A percentile compares a stretch with the other conserved stretches of the same genome.
Evolutionary conservation across 1,284 basidiomycete genomes (phyloP).

Genomic region (Sanghuangporus sanghuang): DNA sequence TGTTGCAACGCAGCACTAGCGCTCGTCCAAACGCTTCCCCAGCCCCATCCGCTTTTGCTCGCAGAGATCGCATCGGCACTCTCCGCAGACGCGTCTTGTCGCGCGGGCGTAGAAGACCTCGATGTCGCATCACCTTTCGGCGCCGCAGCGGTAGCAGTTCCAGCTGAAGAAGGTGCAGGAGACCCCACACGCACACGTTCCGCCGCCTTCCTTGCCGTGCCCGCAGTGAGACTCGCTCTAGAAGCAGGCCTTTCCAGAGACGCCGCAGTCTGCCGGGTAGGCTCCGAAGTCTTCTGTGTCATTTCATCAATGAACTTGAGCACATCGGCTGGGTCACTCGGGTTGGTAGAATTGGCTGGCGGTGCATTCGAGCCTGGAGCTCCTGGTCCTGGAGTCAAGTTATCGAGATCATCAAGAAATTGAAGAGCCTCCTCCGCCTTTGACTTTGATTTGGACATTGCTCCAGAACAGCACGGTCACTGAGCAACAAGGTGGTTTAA

Average conservation of each 20-base stretch:
- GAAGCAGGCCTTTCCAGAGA: slow-evolving; percentile 57
- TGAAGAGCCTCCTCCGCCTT: slow-evolving; percentile 87
- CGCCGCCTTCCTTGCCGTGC: slow-evolving; percentile 68
- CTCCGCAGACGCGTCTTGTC: slow-evolving; percentile 22
- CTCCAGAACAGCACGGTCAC: not conserved
- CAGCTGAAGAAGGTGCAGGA: slow-evolving; percentile 27
- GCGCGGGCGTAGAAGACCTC: slow-evolving; percentile 23
- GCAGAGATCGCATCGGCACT: slow-evolving; percentile 24
- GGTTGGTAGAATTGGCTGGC: slow-evolving; percentile 22
- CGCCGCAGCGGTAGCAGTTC: not conserved
- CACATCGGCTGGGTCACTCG: slow-evolving; percentile 68
- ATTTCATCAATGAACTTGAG: slow-evolving; percentile 94
- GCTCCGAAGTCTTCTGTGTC: slow-evolving; percentile 81
- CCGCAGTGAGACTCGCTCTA: slow-evolving; percentile 49
- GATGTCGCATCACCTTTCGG: slow-evolving; percentile 19
- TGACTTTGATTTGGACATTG: slow-evolving; percentile 58
- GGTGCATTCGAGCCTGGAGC: slow-evolving; percentile 23
- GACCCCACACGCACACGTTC: slow-evolving; percentile 68
- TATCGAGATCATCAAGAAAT: slow-evolving; percentile 88
- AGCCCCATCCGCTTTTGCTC: slow-evolving; percentile 57
- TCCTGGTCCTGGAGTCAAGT: slow-evolving; percentile 43
- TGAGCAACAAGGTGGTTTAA: not conserved
- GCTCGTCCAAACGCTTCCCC: slow-evolving; percentile 83
- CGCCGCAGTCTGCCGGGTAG: slow-evolving; percentile 51
- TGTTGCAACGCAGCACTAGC: slow-evolving; percentile 86